Percentiles rank a stretch among this genome's conserved stretches.
phyloP scores from a whole-genome alignment of 2,329 filamentous ascomycete genomes.

The Arthrobotrys megalospora region DNA sequence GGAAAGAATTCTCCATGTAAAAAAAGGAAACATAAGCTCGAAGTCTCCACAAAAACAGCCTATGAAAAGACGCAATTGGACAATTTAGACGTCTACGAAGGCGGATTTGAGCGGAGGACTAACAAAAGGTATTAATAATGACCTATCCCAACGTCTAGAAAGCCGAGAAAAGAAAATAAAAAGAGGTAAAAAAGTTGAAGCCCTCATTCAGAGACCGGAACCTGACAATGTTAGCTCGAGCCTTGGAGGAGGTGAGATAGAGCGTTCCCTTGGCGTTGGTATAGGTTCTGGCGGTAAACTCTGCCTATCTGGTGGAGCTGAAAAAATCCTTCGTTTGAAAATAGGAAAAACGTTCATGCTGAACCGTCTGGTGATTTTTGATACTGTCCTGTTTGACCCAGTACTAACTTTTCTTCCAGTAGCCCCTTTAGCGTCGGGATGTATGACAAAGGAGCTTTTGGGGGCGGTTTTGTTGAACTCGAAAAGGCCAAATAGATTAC shows the following conservation, averaged over 20 bases:
- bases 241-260: slow-evolving; percentile 25
- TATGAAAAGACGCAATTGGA: too few relatives aligned
- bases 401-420: slow-evolving; percentile 9
- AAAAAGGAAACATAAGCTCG: too few relatives aligned
- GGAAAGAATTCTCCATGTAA: too few relatives aligned
- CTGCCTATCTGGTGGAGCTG: slow-evolving; percentile 5
- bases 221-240: slow-evolving; percentile 39
- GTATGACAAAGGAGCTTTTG: slow-evolving; percentile 27
- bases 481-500: slow-evolving; percentile 47
- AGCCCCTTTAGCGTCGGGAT: not conserved
- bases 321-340: slow-evolving; percentile 24
- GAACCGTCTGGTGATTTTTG: slow-evolving; percentile 21
- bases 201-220: slow-evolving; percentile 18
- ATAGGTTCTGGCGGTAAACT: not conserved
- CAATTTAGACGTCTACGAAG: too few relatives aligned
- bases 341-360: slow-evolving; percentile 30
- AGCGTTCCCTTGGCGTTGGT: not conserved
- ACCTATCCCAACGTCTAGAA: too few relatives aligned
- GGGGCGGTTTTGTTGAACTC: slow-evolving; percentile 8
- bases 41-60: too few relatives aligned
- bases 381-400: not conserved
- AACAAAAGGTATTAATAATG: too few relatives aligned
- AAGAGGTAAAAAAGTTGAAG: not conserved
- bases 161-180: not conserved
- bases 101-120: too few relatives aligned